Percentiles rank a stretch among this genome's conserved stretches.
Conservation (phyloP, 73 alveolate genomes). For the Uronychia setigera region DNA sequence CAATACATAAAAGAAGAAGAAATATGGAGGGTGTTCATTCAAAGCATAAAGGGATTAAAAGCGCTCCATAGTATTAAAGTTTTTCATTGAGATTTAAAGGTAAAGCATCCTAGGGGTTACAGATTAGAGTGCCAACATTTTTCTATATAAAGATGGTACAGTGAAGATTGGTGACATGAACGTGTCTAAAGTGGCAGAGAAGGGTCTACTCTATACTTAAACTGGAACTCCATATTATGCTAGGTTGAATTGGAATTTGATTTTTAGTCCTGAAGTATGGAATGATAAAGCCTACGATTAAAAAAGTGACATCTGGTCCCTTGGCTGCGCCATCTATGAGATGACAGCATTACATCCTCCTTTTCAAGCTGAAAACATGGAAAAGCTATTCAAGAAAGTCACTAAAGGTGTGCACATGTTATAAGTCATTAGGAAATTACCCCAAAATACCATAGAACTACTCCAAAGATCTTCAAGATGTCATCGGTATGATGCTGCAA, state of each 20-base stretch:
- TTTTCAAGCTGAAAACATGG: neutral
- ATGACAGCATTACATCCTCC: slow-evolving; percentile 1
- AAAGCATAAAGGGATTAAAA: slow-evolving; percentile 1
- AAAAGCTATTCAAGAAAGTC: slow-evolving; percentile 2
- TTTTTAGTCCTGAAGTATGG: slow-evolving; percentile 12
- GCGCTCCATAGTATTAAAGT: neutral
- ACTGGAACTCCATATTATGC: slow-evolving; percentile 10
- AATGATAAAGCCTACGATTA: slow-evolving; percentile 1
- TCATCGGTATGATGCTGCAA: neutral
- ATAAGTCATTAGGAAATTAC: too few relatives aligned
- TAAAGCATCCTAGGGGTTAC: neutral
- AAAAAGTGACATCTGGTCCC: slow-evolving; percentile 21
- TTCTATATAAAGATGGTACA: slow-evolving; percentile 68
- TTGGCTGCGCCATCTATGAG: slow-evolving; percentile 11
- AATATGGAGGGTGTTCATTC: neutral
- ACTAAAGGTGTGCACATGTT: slow-evolving; percentile 15
- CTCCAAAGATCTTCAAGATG: neutral
- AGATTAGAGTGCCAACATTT: slow-evolving; percentile 68
- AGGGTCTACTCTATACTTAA: slow-evolving; percentile 24
- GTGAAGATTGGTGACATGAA: slow-evolving; percentile 89
- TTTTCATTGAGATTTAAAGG: neutral
- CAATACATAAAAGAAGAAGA: neutral
- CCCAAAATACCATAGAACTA: slow-evolving; percentile 1
- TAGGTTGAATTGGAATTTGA: neutral
- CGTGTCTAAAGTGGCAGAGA: slow-evolving; percentile 63